These are phyloP conservation scores for Lasiodiplodia gonubiensis DNA, from an alignment of 2,329 filamentous ascomycete species.

Conservation along the genomic window DNA sequence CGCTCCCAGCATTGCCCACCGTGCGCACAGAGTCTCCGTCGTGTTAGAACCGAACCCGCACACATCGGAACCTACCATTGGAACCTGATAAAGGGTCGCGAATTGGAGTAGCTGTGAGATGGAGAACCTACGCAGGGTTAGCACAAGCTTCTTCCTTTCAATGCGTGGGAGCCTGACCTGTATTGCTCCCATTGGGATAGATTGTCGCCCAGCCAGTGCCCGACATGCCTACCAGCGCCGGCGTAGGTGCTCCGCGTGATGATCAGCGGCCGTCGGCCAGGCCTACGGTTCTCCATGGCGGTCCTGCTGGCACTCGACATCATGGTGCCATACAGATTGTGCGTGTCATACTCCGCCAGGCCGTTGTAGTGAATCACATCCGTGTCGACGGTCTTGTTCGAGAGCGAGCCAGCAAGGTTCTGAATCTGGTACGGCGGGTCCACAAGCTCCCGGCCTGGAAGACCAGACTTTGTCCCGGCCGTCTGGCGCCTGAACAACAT, in stretches of 20 bases:
- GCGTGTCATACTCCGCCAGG: constrained; percentile 72
- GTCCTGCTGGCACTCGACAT: constrained; percentile 71
- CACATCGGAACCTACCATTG: constrained; percentile 65
- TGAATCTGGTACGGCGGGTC: constrained; percentile 69
- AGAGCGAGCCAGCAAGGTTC: constrained; percentile 60
- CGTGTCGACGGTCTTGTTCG: constrained; percentile 63
- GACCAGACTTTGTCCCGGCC: constrained; percentile 58
- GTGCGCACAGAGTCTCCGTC: constrained; percentile 71
- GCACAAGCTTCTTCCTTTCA: neutral
- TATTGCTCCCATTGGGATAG: constrained; percentile 53
- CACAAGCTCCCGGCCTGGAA: constrained; percentile 68
- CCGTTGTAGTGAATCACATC: constrained; percentile 72
- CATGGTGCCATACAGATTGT: constrained; percentile 78
- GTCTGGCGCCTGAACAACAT: constrained; percentile 33
- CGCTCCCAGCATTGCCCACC: constrained; percentile 76
- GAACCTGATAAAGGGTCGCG: constrained; percentile 54
- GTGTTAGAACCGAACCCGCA: constrained; percentile 76
- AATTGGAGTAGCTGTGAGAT: constrained; percentile 54
- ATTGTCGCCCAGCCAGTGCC: constrained; percentile 68
- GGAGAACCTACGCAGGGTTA: constrained; percentile 34
- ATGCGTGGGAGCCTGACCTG: constrained; percentile 31
- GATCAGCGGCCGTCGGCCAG: constrained; percentile 68
- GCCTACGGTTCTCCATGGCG: constrained; percentile 71
- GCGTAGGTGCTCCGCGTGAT: constrained; percentile 80
- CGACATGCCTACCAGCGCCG: constrained; percentile 67